Base-by-base conservation (phyloP, 163 green algal genomes). In the Scenedesmus sp. region DNA sequence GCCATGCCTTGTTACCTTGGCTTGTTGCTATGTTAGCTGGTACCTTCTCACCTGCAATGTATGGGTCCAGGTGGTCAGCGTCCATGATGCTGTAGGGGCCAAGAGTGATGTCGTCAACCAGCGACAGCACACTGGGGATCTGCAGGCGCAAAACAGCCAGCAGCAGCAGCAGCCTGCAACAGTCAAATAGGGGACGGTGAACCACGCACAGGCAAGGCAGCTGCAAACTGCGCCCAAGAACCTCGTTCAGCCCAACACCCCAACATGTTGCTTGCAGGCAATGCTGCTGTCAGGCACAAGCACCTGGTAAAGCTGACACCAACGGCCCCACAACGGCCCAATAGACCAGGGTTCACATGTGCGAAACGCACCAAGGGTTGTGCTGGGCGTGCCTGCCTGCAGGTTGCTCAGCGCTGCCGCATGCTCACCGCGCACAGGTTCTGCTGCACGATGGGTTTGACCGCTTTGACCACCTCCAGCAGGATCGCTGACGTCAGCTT, bases 401-500 rank as follows among this genome's bases (percentile, higher is more conserved):
- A 22, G 0, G n/a, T 20, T 24, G 70, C 33, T 30, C 70, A 35
- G 73, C 9, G 46, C 51, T 43, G 81, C 35, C 10, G 49, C 0
- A 35, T 42, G 15, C 72, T 44, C 35, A 90, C 85, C 70, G 24
- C n/a, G 33, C 79, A 76, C 33, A 90, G 70, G 15, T 35, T 37
- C 18, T 90, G 40, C 70, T 92, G 89, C 37, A 92, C 24, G 2
- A 90, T 90, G 15, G 89, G 89, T 61, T 92, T 92, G 53, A 92
- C 82, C 35, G 61, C 44, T 42, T 90, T 88, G 43, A 91, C 70
- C 22, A 93, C 87, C 20, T 94, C 89, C 30, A 94, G 89, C 51
- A 96, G 78, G 42, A 93, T 92, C 18, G 90, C 92, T 70, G 90
- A 92, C 13, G 93, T 93, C 85, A 95, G 92, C 70, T 92, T 90